A percentile compares a stretch with the other conserved stretches of the same genome.
Conservation (phyloP, 2,329 filamentous ascomycete genomes). For the Capronia epimyces region DNA sequence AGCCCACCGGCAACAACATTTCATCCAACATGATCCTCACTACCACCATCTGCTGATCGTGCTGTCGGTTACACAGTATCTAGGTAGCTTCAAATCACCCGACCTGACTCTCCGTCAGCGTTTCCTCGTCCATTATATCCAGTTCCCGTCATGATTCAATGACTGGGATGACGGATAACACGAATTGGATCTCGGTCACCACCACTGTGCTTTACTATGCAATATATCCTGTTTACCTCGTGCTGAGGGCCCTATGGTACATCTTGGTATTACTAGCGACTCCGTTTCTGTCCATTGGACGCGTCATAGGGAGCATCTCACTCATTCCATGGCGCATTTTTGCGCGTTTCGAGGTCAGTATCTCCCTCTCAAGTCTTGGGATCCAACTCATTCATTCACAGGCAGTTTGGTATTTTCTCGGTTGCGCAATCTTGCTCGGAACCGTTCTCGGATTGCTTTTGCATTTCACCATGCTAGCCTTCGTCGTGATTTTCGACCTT, state of each 20-base stretch:
- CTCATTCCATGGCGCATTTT: constrained; percentile 49
- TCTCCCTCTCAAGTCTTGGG: neutral
- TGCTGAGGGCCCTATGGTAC: constrained; percentile 36
- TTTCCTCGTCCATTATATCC: neutral
- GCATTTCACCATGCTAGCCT: constrained; percentile 51
- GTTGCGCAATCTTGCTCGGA: constrained; percentile 64
- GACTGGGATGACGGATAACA: constrained; percentile 9
- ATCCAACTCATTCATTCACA: constrained; percentile 27
- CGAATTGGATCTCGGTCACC: constrained; percentile 26
- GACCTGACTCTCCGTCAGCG: neutral
- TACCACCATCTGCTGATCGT: neutral
- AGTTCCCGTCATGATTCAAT: constrained; percentile 8
- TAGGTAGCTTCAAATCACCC: neutral
- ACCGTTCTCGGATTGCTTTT: constrained; percentile 56
- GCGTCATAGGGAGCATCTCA: constrained; percentile 38
- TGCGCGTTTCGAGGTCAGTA: constrained; percentile 51
- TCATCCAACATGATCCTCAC: neutral
- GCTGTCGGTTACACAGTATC: constrained; percentile 4
- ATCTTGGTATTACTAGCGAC: constrained; percentile 40
- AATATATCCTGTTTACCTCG: constrained; percentile 36
- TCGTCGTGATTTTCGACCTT: constrained; percentile 45
- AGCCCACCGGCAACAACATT: neutral
- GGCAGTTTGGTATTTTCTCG: constrained; percentile 52
- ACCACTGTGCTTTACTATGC: constrained; percentile 33
- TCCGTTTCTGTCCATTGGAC: constrained; percentile 47